phyloP scores from a whole-genome alignment of 306 rosid genomes.

The Vigna trinervia region DNA sequence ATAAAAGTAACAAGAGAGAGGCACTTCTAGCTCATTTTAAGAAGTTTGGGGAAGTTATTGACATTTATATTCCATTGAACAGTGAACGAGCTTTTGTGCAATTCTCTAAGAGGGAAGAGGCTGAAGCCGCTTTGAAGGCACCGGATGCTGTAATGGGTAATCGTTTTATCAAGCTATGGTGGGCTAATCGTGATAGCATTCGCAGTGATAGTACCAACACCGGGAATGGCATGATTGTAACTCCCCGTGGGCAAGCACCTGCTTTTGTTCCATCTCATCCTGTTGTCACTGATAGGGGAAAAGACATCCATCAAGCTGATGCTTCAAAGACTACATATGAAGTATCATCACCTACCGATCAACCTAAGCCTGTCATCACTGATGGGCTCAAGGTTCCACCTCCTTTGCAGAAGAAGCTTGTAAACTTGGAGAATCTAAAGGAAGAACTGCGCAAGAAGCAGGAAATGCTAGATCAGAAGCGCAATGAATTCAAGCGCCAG shows the following conservation, averaged over 20 bases:
- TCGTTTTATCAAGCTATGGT: slow-evolving; percentile 95
- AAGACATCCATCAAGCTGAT: slow-evolving; percentile 64
- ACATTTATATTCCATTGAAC: slow-evolving; percentile 84
- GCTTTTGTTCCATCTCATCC: slow-evolving; percentile 59
- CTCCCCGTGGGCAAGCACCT: slow-evolving; percentile 61
- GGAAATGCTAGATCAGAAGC: slow-evolving; percentile 93
- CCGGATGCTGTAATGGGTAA: slow-evolving; percentile 99
- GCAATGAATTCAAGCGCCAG: slow-evolving; percentile 80
- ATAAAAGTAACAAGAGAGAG: slow-evolving; percentile 75
- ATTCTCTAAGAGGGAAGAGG: slow-evolving; percentile 97
- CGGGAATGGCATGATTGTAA: slow-evolving; percentile 58
- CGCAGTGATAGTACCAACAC: slow-evolving; percentile 65
- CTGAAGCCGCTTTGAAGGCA: slow-evolving; percentile 93
- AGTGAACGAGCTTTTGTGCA: slow-evolving; percentile 95
- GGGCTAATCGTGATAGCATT: slow-evolving; percentile 99
- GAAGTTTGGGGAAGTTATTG: slow-evolving; percentile 89
- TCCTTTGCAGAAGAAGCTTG: slow-evolving; percentile 82
- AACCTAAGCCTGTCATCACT: slow-evolving; percentile 54
- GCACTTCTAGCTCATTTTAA: slow-evolving; percentile 88
- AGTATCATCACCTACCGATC: slow-evolving; percentile 61
- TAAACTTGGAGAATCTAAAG: slow-evolving; percentile 76
- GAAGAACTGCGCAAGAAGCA: slow-evolving; percentile 97
- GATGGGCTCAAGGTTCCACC: slow-evolving; percentile 75
- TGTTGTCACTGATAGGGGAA: slow-evolving; percentile 57
- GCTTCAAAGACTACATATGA: slow-evolving; percentile 66